A percentile compares a stretch with the other conserved stretches of the same genome.
These are phyloP conservation scores for Botrytis galanthina DNA, from an alignment of 2,329 filamentous ascomycete genomes.

Conservation along the genomic window DNA sequence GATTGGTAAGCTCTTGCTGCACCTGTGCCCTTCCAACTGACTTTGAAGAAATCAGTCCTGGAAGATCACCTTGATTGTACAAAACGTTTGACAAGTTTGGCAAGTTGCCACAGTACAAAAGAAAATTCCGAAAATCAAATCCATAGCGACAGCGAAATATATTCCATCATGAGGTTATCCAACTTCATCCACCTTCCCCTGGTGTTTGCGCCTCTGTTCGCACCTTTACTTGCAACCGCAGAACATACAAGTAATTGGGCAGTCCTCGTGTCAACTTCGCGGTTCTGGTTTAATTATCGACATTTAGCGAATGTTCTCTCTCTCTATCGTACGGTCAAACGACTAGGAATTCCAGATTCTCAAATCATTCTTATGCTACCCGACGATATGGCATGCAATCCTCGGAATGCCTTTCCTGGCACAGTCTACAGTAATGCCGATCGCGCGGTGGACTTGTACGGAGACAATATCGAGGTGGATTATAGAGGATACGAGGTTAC, in stretches of 20 bases:
- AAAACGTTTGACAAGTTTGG: neutral
- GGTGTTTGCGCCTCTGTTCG: constrained; percentile 49
- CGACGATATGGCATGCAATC: constrained; percentile 99
- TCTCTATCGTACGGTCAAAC: constrained; percentile 96
- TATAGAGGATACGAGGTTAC: constrained; percentile 98
- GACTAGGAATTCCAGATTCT: constrained; percentile 93
- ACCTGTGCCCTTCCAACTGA: neutral
- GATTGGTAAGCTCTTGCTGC: constrained; percentile 13
- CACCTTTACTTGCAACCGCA: constrained; percentile 44
- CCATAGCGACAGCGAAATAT: neutral
- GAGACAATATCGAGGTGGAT: constrained; percentile 98
- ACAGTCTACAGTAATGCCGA: constrained; percentile 99
- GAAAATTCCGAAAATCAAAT: neutral
- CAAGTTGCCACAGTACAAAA: neutral
- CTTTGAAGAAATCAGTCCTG: neutral
- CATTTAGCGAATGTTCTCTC: constrained; percentile 97
- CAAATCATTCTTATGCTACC: constrained; percentile 99
- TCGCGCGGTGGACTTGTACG: constrained; percentile 91
- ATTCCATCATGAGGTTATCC: constrained; percentile 50
- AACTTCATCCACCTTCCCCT: constrained; percentile 43
- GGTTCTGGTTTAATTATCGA: constrained; percentile 99
- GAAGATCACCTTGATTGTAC: neutral
- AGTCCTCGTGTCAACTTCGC: constrained; percentile 95
- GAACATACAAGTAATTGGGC: constrained; percentile 99
- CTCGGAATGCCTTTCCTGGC: constrained; percentile 94